Base-by-base conservation (phyloP, 2,329 filamentous ascomycete genomes). In the Xylaria sp. region DNA sequence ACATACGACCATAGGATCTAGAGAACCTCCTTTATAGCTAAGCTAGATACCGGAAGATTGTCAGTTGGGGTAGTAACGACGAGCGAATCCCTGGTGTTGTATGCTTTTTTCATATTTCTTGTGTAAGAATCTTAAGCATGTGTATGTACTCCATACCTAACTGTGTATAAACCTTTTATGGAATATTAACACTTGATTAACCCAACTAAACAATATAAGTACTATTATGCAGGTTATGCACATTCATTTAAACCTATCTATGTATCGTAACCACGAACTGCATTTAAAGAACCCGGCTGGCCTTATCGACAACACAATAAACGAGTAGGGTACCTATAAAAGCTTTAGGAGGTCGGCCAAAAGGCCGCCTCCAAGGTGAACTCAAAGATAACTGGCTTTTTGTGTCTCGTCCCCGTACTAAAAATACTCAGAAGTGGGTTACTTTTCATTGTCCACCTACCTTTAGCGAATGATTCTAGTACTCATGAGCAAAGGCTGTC, bases 281-380 rank as follows among this genome's bases (percentile, higher is more conserved):
- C 39, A 46, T 46, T 46, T 46, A 46, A 46, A 46, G 44, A 46
- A 46, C 18, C 44, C 15, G 44, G 44, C 44, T 46, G 44, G 46
- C 46, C 46, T 48, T 52, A 52, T 52, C 50, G 50, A 52, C 18
- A 51, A n/a, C 39, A 44, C 12, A 3, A 51, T 51, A 28, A 28
- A 20, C 48, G n/a, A 51, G 20, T 51, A 20, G 48, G 48, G 20
- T n/a, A 51, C 51, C 28, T 54, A 54, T 54, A 54, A 54, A 54
- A 31, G 51, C 51, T 54, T 54, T 54, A 54, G 51, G 51, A 54
- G 51, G 51, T 54, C 51, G n/a, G 28, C 51, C 28, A 54, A 54
- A 48, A 54, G 25, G 51, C 51, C 15, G 51, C 51, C 51, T 54
- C 51, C 28, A 54, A 54, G 51, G 51, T 54, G n/a, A 54, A 31